Percentiles rank a stretch among this genome's conserved stretches.
Conservation (phyloP, 345 rosid genomes). For the Moricandia arvensis region DNA sequence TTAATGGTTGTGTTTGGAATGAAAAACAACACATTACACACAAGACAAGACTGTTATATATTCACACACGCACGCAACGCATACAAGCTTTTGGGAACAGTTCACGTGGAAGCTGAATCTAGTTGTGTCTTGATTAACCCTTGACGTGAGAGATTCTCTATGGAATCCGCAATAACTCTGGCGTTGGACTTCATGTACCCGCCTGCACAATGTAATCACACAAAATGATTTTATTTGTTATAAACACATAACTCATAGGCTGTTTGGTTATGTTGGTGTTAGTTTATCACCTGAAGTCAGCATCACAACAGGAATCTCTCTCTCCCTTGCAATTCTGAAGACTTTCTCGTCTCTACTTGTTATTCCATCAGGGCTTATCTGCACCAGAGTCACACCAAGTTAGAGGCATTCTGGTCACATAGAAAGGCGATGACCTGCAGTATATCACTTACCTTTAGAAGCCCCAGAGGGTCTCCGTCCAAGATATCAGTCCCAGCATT, state of each 20-base stretch:
- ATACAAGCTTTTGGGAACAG: not conserved
- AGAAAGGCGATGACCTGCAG: not conserved
- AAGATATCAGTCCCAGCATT: constrained; percentile 98
- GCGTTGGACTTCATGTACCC: constrained; percentile 98
- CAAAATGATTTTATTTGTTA: not conserved
- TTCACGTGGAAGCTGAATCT: constrained; percentile 10
- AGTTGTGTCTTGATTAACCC: constrained; percentile 46
- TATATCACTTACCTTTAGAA: constrained; percentile 57
- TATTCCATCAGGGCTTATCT: constrained; percentile 82
- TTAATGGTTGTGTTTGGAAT: not conserved
- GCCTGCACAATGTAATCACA: constrained; percentile 48
- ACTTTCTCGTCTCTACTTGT: constrained; percentile 82
- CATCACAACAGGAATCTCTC: constrained; percentile 76
- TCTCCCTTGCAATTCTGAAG: constrained; percentile 71
- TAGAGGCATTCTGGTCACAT: not conserved
- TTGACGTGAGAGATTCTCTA: constrained; percentile 63
- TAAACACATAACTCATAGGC: not conserved
- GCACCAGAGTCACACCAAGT: constrained; percentile 26
- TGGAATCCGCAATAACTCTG: constrained; percentile 79
- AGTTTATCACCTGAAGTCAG: constrained; percentile 72
- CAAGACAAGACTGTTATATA: not conserved
- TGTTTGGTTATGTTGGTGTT: not conserved
- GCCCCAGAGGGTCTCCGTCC: constrained; percentile 93
- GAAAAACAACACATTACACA: not conserved
- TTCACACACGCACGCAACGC: not conserved